Conservation (phyloP, 371 early-diverging fungal species). For the Syncephalastrum racemosum region DNA sequence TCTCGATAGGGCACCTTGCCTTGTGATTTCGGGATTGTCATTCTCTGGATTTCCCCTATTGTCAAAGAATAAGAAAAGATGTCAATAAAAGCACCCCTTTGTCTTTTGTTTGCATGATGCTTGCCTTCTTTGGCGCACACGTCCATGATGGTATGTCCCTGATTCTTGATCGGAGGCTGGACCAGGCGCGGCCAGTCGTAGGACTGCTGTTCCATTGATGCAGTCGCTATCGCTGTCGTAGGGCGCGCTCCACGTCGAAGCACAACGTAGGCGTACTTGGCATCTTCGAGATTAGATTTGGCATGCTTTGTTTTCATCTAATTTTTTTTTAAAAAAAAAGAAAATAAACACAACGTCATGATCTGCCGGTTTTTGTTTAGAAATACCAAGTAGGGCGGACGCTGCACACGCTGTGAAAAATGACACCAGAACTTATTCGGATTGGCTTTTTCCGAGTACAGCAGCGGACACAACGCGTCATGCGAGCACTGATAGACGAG, state of each 20-base stretch:
- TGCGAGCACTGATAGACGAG: constrained; percentile 68
- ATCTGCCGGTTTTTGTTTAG: neutral
- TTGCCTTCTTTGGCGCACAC: constrained; percentile 59
- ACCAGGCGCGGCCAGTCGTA: constrained; percentile 75
- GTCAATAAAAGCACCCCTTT: constrained; percentile 2
- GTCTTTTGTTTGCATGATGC: neutral
- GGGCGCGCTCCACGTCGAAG: constrained; percentile 71
- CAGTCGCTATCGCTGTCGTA: neutral
- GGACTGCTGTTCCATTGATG: constrained; percentile 38
- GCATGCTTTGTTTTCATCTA: constrained; percentile 76
- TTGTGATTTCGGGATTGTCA: constrained; percentile 73
- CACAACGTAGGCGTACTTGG: constrained; percentile 80
- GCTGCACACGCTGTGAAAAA: constrained; percentile 80
- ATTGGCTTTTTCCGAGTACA: constrained; percentile 43
- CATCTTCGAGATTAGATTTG: constrained; percentile 70
- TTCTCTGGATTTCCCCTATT: constrained; percentile 61
- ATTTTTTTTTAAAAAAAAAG: neutral
- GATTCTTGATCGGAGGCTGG: constrained; percentile 72
- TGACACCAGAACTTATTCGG: constrained; percentile 74
- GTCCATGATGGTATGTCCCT: constrained; percentile 77
- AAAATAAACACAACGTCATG: neutral
- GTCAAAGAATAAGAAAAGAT: neutral
- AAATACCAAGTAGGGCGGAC: constrained; percentile 63
- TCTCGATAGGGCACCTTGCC: constrained; percentile 75
- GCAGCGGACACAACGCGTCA: constrained; percentile 69